Evolutionary conservation across 2,329 filamentous ascomycete species (phyloP).

Genomic region (Sordariomycetes sp.): DNA sequence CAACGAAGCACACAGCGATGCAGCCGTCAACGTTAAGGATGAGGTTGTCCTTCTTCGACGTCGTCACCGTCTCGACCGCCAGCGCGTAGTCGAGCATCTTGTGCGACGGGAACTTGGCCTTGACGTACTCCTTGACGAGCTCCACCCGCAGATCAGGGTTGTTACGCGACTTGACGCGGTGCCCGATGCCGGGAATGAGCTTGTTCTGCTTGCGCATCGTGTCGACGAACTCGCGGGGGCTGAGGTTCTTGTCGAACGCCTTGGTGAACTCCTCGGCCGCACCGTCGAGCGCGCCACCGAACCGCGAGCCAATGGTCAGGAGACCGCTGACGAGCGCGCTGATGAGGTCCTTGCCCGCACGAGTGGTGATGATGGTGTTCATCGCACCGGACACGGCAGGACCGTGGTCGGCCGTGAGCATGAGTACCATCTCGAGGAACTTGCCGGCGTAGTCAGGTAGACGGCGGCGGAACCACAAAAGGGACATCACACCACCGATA

Average conservation of each 20-base stretch:
- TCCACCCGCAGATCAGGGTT: constrained; percentile 99
- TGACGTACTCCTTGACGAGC: constrained; percentile 97
- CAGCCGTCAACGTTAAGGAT: constrained; percentile 98
- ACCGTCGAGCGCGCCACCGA: constrained; percentile 95
- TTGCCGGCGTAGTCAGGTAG: constrained; percentile 93
- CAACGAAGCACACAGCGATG: constrained; percentile 97
- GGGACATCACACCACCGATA: constrained; percentile 98
- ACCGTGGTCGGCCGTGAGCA: constrained; percentile 98
- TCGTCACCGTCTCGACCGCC: constrained; percentile 94
- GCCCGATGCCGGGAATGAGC: constrained; percentile 97
- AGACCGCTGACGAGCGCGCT: constrained; percentile 91
- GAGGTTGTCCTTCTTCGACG: constrained; percentile 99
- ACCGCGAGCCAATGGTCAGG: constrained; percentile 92
- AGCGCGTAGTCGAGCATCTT: constrained; percentile 98
- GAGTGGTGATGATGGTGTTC: constrained; percentile 99
- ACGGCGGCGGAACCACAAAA: constrained; percentile 98
- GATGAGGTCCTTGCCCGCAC: constrained; percentile 98
- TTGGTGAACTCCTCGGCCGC: constrained; percentile 97
- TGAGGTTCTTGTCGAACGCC: constrained; percentile 95
- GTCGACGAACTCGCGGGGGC: constrained; percentile 97
- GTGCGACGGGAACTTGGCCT: constrained; percentile 93
- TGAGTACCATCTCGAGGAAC: constrained; percentile 99
- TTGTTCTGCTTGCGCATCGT: constrained; percentile 99
- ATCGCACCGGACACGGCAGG: constrained; percentile 98
- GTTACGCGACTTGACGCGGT: constrained; percentile 99